Evolutionary conservation across 768 basidiomycete genomes (phyloP).

Genomic region (Auriscalpium orientale): DNA sequence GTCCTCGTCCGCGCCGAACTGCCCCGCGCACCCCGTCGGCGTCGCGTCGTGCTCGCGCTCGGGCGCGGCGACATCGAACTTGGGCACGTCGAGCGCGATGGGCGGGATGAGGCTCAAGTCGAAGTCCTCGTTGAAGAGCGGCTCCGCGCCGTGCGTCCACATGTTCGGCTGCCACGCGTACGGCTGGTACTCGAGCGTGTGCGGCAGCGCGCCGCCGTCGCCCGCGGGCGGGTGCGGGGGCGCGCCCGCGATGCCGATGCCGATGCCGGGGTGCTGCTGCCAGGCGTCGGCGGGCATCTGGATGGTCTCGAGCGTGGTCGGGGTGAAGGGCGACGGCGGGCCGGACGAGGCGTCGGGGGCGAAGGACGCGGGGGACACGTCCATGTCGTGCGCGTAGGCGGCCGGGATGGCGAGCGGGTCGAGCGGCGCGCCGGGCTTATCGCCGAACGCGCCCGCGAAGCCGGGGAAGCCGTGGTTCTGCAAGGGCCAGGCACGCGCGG

Average conservation of each 20-base stretch:
- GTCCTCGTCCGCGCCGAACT: background rate
- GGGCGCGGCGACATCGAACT: conserved; percentile 23
- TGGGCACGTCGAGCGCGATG: conserved; percentile 50
- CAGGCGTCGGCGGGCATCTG: conserved; percentile 12
- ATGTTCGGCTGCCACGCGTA: conserved; percentile 26
- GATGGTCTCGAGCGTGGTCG: conserved; percentile 10
- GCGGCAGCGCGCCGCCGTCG: conserved; percentile 21
- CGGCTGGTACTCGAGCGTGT: conserved; percentile 18
- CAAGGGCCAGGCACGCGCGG: background rate
- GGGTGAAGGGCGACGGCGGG: conserved; percentile 12
- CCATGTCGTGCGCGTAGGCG: too few relatives aligned
- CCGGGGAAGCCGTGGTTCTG: conserved; percentile 1
- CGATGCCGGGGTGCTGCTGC: conserved; percentile 5
- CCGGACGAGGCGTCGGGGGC: conserved; percentile 7
- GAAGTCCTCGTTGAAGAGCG: conserved; percentile 55
- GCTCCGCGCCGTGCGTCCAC: conserved; percentile 29
- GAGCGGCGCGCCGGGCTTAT: background rate
- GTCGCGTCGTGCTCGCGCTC: background rate
- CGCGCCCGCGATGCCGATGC: background rate
- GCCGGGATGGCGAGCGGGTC: conserved; percentile 5
- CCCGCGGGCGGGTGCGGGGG: background rate
- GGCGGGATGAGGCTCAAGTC: conserved; percentile 59
- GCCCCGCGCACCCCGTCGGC: conserved; percentile 1
- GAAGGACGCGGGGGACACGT: conserved; percentile 3
- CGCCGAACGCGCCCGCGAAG: conserved; percentile 1